These are phyloP conservation scores for Claviceps purpurea DNA, from an alignment of 2,329 filamentous ascomycete genomes.

Conservation along the genomic window DNA sequence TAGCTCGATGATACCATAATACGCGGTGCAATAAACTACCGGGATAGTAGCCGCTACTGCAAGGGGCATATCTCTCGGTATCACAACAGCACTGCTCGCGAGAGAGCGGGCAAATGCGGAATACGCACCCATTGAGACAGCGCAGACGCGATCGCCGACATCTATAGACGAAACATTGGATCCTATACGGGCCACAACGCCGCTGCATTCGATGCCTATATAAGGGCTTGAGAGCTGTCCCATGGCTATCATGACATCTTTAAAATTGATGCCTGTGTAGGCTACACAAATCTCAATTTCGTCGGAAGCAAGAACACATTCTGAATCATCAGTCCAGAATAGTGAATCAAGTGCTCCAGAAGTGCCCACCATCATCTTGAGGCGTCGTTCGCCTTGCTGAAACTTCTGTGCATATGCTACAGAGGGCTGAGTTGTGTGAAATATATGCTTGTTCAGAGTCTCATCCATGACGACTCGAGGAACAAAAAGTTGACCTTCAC, in stretches of 20 bases:
- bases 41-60: slow-evolving; percentile 19
- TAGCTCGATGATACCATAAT: slow-evolving; percentile 7
- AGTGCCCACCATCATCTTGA: slow-evolving; percentile 26
- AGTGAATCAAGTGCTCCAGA: slow-evolving; percentile 25
- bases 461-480: slow-evolving; percentile 15
- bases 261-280: slow-evolving; percentile 31
- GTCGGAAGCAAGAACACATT: slow-evolving; percentile 17
- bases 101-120: slow-evolving; percentile 14
- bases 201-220: slow-evolving; percentile 13
- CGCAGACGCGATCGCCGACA: slow-evolving; percentile 12
- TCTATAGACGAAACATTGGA: slow-evolving; percentile 4
- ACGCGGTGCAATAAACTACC: slow-evolving; percentile 8
- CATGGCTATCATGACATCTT: slow-evolving; percentile 13
- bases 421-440: slow-evolving; percentile 13
- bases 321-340: slow-evolving; percentile 23
- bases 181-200: slow-evolving; percentile 11
- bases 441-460: slow-evolving; percentile 11
- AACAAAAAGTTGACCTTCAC: slow-evolving; percentile 15
- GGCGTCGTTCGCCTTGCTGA: slow-evolving; percentile 18
- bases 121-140: slow-evolving; percentile 15
- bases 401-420: slow-evolving; percentile 24
- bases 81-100: slow-evolving; percentile 3
- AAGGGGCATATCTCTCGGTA: slow-evolving; percentile 8
- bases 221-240: slow-evolving; percentile 10
- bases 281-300: slow-evolving; percentile 30